A percentile compares a stretch with the other conserved stretches of the same genome.
These are phyloP conservation scores for Sanghuangporus weigelae DNA, from an alignment of 1,284 basidiomycete species.

Conservation along the genomic window DNA sequence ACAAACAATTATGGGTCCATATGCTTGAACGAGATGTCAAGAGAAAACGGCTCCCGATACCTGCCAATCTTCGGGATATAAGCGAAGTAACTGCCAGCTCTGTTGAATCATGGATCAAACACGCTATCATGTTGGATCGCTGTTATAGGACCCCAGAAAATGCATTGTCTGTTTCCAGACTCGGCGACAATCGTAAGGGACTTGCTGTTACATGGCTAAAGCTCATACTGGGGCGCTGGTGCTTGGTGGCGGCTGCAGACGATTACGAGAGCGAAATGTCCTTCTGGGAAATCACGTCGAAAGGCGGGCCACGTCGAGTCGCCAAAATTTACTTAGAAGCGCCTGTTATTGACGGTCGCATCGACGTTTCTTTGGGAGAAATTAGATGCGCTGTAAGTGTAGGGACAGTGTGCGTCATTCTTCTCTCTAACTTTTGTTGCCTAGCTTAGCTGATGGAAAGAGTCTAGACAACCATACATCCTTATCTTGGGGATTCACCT, in stretches of 20 bases:
- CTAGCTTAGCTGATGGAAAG: neutral
- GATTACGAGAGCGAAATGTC: neutral
- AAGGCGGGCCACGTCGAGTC: neutral
- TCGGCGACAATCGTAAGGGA: neutral
- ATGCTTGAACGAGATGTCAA: neutral
- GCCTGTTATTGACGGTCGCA: conserved; percentile 7
- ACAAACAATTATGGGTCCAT: neutral
- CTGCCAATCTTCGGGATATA: neutral
- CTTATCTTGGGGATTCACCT: neutral
- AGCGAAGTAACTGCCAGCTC: neutral
- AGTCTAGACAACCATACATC: neutral
- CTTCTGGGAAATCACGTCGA: neutral
- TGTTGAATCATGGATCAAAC: conserved; percentile 4
- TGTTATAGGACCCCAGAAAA: neutral
- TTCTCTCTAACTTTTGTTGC: neutral
- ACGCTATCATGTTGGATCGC: neutral
- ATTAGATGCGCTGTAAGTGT: neutral
- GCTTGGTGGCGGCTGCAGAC: conserved; percentile 1
- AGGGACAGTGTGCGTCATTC: neutral
- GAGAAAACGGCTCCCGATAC: neutral
- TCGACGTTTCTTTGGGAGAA: neutral
- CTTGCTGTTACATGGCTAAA: conserved; percentile 4
- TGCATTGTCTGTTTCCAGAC: neutral
- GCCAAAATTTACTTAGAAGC: neutral
- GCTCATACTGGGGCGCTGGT: conserved; percentile 7